Evolutionary conservation across 768 basidiomycete species (phyloP).

Genomic region (Strobilomyces echinocephalus): DNA sequence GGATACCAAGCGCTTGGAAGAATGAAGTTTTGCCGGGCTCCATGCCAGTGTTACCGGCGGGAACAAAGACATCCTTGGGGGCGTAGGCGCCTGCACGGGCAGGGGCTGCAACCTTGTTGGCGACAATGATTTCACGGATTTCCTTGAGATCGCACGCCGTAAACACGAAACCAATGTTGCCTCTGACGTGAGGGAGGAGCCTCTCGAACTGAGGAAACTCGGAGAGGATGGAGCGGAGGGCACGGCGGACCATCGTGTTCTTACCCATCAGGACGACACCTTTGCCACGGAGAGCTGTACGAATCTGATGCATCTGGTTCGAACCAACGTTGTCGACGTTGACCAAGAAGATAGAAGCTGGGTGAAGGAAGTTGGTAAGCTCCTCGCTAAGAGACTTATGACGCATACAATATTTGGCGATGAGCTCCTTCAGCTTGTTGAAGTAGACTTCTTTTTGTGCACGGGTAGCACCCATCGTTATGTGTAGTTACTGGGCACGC

Average conservation of each 20-base stretch:
- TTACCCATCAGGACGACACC: conserved; percentile 99
- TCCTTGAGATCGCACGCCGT: conserved; percentile 91
- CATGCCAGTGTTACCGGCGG: conserved; percentile 99
- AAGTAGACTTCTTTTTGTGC: conserved; percentile 92
- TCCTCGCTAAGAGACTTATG: not conserved
- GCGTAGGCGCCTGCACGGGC: conserved; percentile 97
- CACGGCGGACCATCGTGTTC: conserved; percentile 99
- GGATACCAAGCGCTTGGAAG: conserved; percentile 99
- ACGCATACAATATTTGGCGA: conserved; percentile 82
- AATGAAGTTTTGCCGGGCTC: conserved; percentile 99
- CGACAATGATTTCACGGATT: conserved; percentile 83
- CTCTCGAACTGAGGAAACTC: conserved; percentile 94
- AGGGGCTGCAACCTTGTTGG: conserved; percentile 98
- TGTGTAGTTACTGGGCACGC: conserved; percentile 18
- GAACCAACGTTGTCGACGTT: conserved; percentile 99
- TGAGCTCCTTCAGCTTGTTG: conserved; percentile 86
- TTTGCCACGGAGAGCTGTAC: conserved; percentile 91
- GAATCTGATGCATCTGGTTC: conserved; percentile 99
- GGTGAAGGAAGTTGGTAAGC: conserved; percentile 1
- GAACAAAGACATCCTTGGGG: conserved; percentile 86
- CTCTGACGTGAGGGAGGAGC: conserved; percentile 91
- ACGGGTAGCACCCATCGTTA: conserved; percentile 85
- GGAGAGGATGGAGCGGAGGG: conserved; percentile 82
- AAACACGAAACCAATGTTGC: conserved; percentile 99
- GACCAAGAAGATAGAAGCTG: conserved; percentile 97